phyloP scores from a whole-genome alignment of 2,329 filamentous ascomycete genomes.

The Nigrospora osmanthi region DNA sequence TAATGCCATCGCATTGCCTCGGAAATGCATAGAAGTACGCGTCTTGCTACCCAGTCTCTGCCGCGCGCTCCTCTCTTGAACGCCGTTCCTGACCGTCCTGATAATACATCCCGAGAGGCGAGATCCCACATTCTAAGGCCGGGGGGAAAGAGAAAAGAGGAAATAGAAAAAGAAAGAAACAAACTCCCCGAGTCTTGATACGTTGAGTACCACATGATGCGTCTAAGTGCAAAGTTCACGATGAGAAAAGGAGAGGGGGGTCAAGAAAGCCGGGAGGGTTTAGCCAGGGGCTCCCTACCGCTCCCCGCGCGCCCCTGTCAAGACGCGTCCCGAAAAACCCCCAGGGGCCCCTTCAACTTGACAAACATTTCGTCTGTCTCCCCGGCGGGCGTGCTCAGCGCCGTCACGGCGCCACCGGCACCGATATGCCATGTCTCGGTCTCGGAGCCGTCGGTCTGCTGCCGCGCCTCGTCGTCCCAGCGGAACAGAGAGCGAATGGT shows the following conservation, averaged over 20 bases:
- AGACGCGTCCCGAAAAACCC: constrained; percentile 29
- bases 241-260: no score
- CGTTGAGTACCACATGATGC: constrained; percentile 7
- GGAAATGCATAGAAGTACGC: no score
- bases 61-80: neutral
- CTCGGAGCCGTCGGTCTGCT: constrained; percentile 14
- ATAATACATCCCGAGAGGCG: no score
- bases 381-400: constrained; percentile 67
- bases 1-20: no score
- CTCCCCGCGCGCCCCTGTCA: constrained; percentile 4
- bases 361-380: constrained; percentile 90
- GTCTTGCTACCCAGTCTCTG: no score
- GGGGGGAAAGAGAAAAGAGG: no score
- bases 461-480: constrained; percentile 52
- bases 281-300: neutral
- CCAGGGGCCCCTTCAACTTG: constrained; percentile 55
- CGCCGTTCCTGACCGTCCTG: neutral
- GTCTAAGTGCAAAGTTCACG: neutral
- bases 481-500: constrained; percentile 77
- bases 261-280: no score
- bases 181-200: neutral
- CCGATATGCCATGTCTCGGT: constrained; percentile 72
- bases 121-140: no score
- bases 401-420: constrained; percentile 85
- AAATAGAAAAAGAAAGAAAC: no score